Base-by-base conservation (phyloP, 176 grass and related monocot genomes). In the Oryza nivara region DNA sequence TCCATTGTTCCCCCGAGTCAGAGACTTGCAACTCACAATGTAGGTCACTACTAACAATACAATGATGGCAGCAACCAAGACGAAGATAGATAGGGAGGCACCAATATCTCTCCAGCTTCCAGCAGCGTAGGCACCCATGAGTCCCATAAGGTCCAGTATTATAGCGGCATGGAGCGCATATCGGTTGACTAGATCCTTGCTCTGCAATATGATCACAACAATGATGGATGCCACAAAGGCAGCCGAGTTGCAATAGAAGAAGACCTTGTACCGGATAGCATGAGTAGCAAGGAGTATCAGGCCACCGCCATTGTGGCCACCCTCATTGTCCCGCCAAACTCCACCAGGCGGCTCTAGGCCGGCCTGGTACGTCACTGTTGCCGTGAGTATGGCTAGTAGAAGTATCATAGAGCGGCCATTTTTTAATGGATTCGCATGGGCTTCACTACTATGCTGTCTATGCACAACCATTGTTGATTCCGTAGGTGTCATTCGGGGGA, bases 221-320 rank as follows among this genome's bases (percentile, higher is more conserved):
- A 72, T 17, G 10, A 88, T 11, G 9, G 86, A 88, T 5, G 74
- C 20, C 74, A 88, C 68, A 16, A 88, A 83, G 46, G 86, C 86
- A 2, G 32, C 76, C 0, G 73, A 74, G 20, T 88, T 88, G 12
- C 51, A 81, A 9, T 83, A 83, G 80, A 83, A 88, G 52, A 88
- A 88, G 3, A 22, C 77, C 41, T 20, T 68, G 49, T 84, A 88
- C 8, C 66, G 80, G 19, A 1, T 25, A 15, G 16, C 9, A 17
- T 80, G 23, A 9, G 76, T 46, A 1, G 22, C 14, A 3, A 65
- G 80, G 45, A 88, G 79, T 20, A 88, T 73, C 5, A 73, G 2
- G 40, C 26, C 8, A 36, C 66, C 68, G 9, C 20, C 36, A 0
- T 30, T 34, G 65, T 83, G 86, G 9, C 86, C 86, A 13, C 83